Conservation (phyloP, 2,329 filamentous ascomycete genomes). For the Fusarium aywerte region DNA sequence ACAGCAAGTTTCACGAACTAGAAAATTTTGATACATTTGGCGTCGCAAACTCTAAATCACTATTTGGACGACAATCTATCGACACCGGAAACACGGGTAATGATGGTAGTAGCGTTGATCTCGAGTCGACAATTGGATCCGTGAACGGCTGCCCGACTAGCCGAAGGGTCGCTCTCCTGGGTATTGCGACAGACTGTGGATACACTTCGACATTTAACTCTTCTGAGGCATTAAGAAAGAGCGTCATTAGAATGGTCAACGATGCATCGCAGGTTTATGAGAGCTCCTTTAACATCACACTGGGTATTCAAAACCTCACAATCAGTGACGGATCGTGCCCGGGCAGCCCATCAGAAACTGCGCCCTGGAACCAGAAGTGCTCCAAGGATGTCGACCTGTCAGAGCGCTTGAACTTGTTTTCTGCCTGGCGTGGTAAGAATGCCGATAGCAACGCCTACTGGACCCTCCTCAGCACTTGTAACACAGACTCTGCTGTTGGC, state of each 20-base stretch:
- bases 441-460: conserved; percentile 89
- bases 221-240: conserved; percentile 69
- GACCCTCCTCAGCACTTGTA: conserved; percentile 86
- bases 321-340: conserved; percentile 82
- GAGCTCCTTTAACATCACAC: conserved; percentile 90
- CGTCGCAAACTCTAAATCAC: conserved; percentile 68
- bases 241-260: conserved; percentile 87
- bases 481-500: conserved; percentile 85
- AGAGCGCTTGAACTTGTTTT: conserved; percentile 86
- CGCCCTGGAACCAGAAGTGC: conserved; percentile 88
- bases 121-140: conserved; percentile 81
- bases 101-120: conserved; percentile 78
- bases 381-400: conserved; percentile 71
- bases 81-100: conserved; percentile 72
- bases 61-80: conserved; percentile 82
- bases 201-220: conserved; percentile 80
- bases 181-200: conserved; percentile 91
- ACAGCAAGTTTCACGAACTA: conserved; percentile 70
- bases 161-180: conserved; percentile 90
- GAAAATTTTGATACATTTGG: conserved; percentile 65
- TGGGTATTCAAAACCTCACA: conserved; percentile 87
- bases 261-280: conserved; percentile 89
- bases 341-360: conserved; percentile 69
- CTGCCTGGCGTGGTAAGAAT: conserved; percentile 82
- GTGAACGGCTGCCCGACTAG: conserved; percentile 87